Conservation (phyloP, 2,329 filamentous ascomycete species). For the Clarireedia hainanense region DNA sequence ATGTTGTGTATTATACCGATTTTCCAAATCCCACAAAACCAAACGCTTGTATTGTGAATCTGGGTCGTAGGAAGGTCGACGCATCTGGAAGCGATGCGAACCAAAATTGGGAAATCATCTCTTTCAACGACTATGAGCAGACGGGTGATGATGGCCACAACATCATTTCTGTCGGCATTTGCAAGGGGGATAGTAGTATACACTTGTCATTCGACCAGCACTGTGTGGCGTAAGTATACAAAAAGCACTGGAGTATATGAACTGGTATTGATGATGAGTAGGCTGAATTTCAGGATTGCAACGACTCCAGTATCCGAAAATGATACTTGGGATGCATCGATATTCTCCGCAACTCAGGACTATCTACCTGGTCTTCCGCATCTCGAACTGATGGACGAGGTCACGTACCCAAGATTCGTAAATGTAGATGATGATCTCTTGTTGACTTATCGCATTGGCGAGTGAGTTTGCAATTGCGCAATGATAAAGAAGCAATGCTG, state of each 20-base stretch:
- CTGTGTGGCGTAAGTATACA: conserved; percentile 18
- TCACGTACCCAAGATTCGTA: conserved; percentile 24
- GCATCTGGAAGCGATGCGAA: background rate
- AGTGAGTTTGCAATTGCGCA: conserved; percentile 14
- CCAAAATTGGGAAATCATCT: conserved; percentile 16
- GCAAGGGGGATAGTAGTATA: conserved; percentile 20
- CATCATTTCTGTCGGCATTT: conserved; percentile 21
- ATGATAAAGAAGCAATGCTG: background rate
- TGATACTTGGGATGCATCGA: conserved; percentile 13
- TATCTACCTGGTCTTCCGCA: conserved; percentile 17
- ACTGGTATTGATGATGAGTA: conserved; percentile 6
- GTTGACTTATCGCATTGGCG: conserved; percentile 22
- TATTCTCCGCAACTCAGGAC: conserved; percentile 16
- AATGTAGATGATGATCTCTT: conserved; percentile 20
- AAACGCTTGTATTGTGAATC: conserved; percentile 13
- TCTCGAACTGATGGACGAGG: conserved; percentile 17
- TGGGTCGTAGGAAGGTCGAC: conserved; percentile 10
- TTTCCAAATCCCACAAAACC: background rate
- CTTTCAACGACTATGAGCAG: conserved; percentile 20
- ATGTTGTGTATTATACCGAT: conserved; percentile 20
- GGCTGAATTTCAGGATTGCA: conserved; percentile 19
- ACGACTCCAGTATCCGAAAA: background rate
- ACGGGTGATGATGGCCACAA: conserved; percentile 22
- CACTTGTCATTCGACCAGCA: conserved; percentile 24
- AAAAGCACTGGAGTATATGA: background rate